These are phyloP conservation scores for Hirsutella thompsonii DNA, from an alignment of 2,329 filamentous ascomycete genomes.

Conservation along the genomic window DNA sequence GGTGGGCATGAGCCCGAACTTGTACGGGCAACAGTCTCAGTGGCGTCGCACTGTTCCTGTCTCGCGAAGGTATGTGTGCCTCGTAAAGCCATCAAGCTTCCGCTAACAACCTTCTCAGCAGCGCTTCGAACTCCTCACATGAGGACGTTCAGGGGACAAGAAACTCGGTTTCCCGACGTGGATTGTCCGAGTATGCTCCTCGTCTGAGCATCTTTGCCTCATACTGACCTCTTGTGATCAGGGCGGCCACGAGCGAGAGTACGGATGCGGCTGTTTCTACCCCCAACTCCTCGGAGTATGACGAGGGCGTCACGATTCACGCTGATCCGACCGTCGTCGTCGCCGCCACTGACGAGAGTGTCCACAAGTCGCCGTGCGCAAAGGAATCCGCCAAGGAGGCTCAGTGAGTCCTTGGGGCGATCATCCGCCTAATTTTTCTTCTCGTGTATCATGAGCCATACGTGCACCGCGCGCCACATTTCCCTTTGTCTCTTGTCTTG, in stretches of 20 bases:
- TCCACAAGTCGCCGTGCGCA: slow-evolving; percentile 33
- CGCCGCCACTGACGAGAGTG: slow-evolving; percentile 24
- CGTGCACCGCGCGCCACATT: slow-evolving; percentile 1
- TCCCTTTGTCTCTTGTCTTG: slow-evolving; percentile 1
- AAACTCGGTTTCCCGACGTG: slow-evolving; percentile 18
- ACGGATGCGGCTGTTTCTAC: slow-evolving; percentile 24
- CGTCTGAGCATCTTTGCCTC: slow-evolving; percentile 10
- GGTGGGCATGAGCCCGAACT: slow-evolving; percentile 35
- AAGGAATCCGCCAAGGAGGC: slow-evolving; percentile 25
- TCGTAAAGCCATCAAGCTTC: background rate
- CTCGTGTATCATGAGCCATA: slow-evolving; percentile 1
- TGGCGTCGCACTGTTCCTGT: slow-evolving; percentile 20
- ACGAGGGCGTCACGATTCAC: slow-evolving; percentile 42
- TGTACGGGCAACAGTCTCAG: slow-evolving; percentile 23
- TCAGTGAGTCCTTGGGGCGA: slow-evolving; percentile 3
- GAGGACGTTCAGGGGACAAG: slow-evolving; percentile 14
- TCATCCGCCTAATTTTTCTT: slow-evolving; percentile 4
- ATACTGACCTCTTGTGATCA: slow-evolving; percentile 20
- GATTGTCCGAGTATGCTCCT: slow-evolving; percentile 22
- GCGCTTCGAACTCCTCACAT: slow-evolving; percentile 15
- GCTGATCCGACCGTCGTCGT: slow-evolving; percentile 33
- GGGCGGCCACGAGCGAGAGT: slow-evolving; percentile 26
- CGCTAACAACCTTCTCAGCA: slow-evolving; percentile 6
- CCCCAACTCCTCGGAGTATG: slow-evolving; percentile 33
- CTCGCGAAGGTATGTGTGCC: slow-evolving; percentile 17